Base-by-base conservation (phyloP, 2,329 filamentous ascomycete species). In the Scleromitrula shiraiana region DNA sequence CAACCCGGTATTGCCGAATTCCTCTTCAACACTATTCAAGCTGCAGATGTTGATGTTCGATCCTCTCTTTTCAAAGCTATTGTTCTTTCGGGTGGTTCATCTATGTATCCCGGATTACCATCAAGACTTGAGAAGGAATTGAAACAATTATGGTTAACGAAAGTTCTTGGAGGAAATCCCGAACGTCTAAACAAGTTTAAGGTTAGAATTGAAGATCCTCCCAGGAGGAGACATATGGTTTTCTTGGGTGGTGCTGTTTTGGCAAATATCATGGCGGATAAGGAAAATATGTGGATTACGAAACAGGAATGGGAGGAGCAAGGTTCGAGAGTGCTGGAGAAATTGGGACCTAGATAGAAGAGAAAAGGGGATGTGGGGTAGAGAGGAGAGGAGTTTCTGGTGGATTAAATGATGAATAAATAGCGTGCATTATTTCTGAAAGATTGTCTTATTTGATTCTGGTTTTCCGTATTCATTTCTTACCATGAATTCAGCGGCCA, bases 201-300 rank as follows among this genome's bases (percentile, higher is more conserved):
- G 80, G 91, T 98, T 57, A 82, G 93, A 68, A 97, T 98, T 74
- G 93, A 98, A 68, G 93, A 98, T 67, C 93, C 93, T 43, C 93
- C 93, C 27, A 80, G 93, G 70, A 80, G 93, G 72, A 79, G 91
- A 69, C 93, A 98, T 74, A 97, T 98, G 90, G 93, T 98, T n/a
- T 97, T 98, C 77, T 71, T 98, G 48, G 93, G 93, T 50, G 93
- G 93, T 60, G 93, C 93, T 22, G 93, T 98, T 54, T 74, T 98
- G 62, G 93, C 93, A 60, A 97, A 97, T 67, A 94, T 98, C 68
- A 97, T 98, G 85, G 90, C 93, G 38, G 90, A 97, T 71, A 97
- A 96, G 73, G 88, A 96, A 68, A 86, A 84, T 67, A 97, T 97
- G 93, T 98, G 93, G 93, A 90, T 98, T 63, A 86, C 85, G 59